Evolutionary conservation across 192 early-diverging fungal species (phyloP).

Genomic region (Coemansia sp.): DNA sequence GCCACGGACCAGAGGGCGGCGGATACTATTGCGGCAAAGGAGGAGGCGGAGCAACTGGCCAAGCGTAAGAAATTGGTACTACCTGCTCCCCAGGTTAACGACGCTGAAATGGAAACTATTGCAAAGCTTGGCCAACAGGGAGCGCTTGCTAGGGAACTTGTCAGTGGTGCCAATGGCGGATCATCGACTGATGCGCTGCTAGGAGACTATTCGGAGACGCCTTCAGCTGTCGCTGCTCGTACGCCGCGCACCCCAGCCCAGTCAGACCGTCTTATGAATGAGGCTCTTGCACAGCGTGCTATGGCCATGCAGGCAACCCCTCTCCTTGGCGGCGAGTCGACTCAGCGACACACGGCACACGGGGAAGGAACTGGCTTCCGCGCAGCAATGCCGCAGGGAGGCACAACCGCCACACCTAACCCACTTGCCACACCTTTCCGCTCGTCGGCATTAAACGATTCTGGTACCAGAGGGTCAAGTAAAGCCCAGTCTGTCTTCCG

Average conservation of each 20-base stretch:
- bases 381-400: conserved; percentile 61
- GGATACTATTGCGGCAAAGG: conserved; percentile 42
- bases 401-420: conserved; percentile 75
- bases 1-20: conserved; percentile 25
- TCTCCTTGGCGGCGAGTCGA: conserved; percentile 74
- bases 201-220: conserved; percentile 68
- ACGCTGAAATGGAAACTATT: conserved; percentile 88
- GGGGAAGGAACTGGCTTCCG: conserved; percentile 62
- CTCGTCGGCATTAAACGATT: conserved; percentile 24
- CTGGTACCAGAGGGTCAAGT: conserved; percentile 58
- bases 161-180: conserved; percentile 56
- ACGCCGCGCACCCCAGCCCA: conserved; percentile 54
- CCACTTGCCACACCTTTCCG: conserved; percentile 57
- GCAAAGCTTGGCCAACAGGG: conserved; percentile 87
- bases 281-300: conserved; percentile 83
- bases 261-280: conserved; percentile 69
- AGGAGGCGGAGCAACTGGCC: conserved; percentile 71
- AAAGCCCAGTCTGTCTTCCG: conserved; percentile 50
- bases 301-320: conserved; percentile 79
- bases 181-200: conserved; percentile 69
- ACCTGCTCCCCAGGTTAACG: conserved; percentile 89
- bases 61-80: conserved; percentile 79
- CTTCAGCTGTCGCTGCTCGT: conserved; percentile 37
- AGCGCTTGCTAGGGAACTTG: conserved; percentile 71
- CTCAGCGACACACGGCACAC: conserved; percentile 28